Base-by-base conservation (phyloP, 106 monocot genomes). In the Agapanthus africanus region DNA sequence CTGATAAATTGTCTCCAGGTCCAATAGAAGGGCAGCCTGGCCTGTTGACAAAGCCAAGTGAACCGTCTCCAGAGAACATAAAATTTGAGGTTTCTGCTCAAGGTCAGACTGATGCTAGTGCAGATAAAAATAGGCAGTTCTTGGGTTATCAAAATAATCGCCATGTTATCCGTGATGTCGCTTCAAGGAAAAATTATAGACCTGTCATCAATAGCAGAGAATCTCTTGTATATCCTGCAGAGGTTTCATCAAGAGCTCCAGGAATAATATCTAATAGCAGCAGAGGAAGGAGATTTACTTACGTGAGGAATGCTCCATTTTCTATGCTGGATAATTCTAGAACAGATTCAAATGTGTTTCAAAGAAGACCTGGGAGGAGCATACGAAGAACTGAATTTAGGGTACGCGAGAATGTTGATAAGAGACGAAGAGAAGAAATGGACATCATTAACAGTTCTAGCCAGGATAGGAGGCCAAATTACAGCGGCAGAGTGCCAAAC, bases 381-480 rank as follows among this genome's bases (percentile, higher is more conserved):
- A 38, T 79, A 34, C 54, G 84, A 46, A 77, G 88, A 73, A 77
- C 78, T 21, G 88, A 88, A 47, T 83, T 83, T 74, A 80, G 87
- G 73, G 73, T 85, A 38, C 40, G 82, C 50, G 88, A 83, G 35
- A 76, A 42, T 70, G 31, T 60, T 63, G 88, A 77, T 26, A 69
- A 65, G 54, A 85, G 76, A 66, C 74, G 80, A 64, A 69, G 31
- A 36, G 59, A 73, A 76, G 66, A 6, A 9, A 10, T 56, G 37
- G 84, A 82, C 40, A 71, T 51, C 59, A 74, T 52, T 64, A 61
- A 71, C 46, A 60, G 32, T 54, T 33, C 23, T 51, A 70, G 50
- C 37, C 54, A 80, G 41, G 40, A 73, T 56, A 70, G 41, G 42
- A 77, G 36, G 41, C 30, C 62, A 69, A 68, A 30, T 64, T 37